Conservation (phyloP, 768 basidiomycete genomes). For the Rubroboletus pulcherrimus region DNA sequence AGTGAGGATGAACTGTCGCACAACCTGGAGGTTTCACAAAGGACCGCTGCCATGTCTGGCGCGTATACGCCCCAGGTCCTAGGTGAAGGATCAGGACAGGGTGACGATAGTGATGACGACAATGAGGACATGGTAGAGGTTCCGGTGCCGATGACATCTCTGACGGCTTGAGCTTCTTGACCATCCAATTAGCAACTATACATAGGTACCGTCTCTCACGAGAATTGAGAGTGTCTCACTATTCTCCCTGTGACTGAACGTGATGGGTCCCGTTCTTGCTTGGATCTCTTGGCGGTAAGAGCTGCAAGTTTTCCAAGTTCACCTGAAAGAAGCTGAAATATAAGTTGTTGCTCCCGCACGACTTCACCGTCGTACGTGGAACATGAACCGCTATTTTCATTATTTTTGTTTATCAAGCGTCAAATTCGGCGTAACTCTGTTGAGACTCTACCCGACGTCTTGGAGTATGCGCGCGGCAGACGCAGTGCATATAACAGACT, state of each 20-base stretch:
- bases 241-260: neutral
- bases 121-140: constrained; percentile 30
- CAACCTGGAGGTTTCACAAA: constrained; percentile 18
- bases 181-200: neutral
- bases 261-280: neutral
- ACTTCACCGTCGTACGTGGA: neutral
- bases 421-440: too few relatives aligned
- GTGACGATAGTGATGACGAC: constrained; percentile 13
- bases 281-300: neutral
- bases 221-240: neutral
- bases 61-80: neutral
- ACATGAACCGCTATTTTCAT: neutral
- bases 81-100: constrained; percentile 6
- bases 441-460: too few relatives aligned
- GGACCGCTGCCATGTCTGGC: neutral
- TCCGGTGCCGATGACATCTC: constrained; percentile 18
- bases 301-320: neutral
- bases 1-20: constrained; percentile 30
- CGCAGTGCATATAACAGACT: too few relatives aligned
- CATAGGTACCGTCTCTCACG: neutral
- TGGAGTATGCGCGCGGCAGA: too few relatives aligned
- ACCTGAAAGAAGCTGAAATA: neutral
- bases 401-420: neutral
- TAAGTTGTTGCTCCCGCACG: neutral
- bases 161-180: constrained; percentile 10